These are phyloP conservation scores for Xylariaceae sp. DNA, from an alignment of 2,329 filamentous ascomycete species.

Conservation along the genomic window DNA sequence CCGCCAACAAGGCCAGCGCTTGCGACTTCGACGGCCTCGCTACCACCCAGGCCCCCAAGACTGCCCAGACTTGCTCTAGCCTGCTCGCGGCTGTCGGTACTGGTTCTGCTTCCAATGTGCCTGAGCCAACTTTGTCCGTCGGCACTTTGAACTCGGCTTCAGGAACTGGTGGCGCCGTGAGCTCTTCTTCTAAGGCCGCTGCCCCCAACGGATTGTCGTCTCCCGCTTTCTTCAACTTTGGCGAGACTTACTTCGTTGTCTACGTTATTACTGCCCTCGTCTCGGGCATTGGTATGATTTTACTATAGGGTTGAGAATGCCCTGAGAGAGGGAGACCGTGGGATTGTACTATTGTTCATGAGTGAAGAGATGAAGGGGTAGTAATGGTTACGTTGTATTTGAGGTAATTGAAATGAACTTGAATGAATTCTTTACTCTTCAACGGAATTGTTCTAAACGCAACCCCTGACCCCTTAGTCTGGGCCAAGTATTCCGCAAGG, in stretches of 20 bases:
- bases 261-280: constrained; percentile 46
- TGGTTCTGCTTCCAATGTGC: constrained; percentile 52
- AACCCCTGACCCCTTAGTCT: not conserved
- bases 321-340: not conserved
- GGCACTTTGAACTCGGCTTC: not conserved
- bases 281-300: constrained; percentile 49
- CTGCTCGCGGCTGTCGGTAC: constrained; percentile 60
- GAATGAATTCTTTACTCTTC: not conserved
- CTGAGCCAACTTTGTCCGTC: constrained; percentile 37
- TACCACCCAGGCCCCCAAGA: constrained; percentile 42
- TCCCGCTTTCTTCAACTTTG: constrained; percentile 30
- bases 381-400: not conserved
- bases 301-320: constrained; percentile 39
- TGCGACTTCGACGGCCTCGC: constrained; percentile 70
- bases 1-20: constrained; percentile 50
- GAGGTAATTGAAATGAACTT: not conserved
- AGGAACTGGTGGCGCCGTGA: constrained; percentile 31
- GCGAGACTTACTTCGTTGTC: constrained; percentile 37
- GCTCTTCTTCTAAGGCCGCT: constrained; percentile 40
- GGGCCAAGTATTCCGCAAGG: not conserved
- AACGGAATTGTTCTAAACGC: not conserved
- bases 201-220: constrained; percentile 37
- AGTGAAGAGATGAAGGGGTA: not conserved
- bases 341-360: not conserved
- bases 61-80: constrained; percentile 49